Conservation (phyloP, 2,329 filamentous ascomycete genomes). For the Iodosphaeria phyllophila region DNA sequence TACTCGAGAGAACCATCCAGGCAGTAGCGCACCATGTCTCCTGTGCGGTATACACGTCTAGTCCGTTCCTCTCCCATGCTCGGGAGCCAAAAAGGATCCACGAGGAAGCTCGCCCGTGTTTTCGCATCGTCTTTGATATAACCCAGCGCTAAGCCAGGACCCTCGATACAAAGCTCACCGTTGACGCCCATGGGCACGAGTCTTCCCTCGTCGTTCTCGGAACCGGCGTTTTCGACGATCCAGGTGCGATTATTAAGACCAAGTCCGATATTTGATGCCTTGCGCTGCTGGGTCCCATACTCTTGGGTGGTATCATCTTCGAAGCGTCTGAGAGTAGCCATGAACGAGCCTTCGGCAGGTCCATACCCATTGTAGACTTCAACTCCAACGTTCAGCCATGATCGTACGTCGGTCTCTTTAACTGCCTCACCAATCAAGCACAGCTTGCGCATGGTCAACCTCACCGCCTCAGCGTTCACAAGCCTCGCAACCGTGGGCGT, state of each 20-base stretch:
- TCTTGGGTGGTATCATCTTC: too few relatives aligned
- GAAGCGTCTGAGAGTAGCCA: not conserved
- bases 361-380: not conserved
- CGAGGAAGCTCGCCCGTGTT: slow-evolving; percentile 8
- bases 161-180: slow-evolving; percentile 5
- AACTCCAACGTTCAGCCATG: slow-evolving; percentile 1
- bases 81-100: slow-evolving; percentile 3
- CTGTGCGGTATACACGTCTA: slow-evolving; percentile 4
- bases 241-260: slow-evolving; percentile 2
- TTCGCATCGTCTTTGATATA: slow-evolving; percentile 12
- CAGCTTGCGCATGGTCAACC: too few relatives aligned
- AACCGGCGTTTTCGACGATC: slow-evolving; percentile 4
- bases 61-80: not conserved
- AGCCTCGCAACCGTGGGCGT: slow-evolving; percentile 30
- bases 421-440: slow-evolving; percentile 2
- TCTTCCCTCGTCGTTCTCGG: slow-evolving; percentile 2
- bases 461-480: slow-evolving; percentile 23
- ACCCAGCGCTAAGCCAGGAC: slow-evolving; percentile 6
- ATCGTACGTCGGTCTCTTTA: slow-evolving; percentile 1
- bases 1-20: slow-evolving; percentile 13
- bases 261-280: slow-evolving; percentile 1
- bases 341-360: not conserved
- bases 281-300: not conserved
- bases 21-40: slow-evolving; percentile 9
- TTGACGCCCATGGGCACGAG: slow-evolving; percentile 3